Evolutionary conservation across 2,329 filamentous ascomycete genomes (phyloP).

Genomic region (Biscogniauxia marginata): DNA sequence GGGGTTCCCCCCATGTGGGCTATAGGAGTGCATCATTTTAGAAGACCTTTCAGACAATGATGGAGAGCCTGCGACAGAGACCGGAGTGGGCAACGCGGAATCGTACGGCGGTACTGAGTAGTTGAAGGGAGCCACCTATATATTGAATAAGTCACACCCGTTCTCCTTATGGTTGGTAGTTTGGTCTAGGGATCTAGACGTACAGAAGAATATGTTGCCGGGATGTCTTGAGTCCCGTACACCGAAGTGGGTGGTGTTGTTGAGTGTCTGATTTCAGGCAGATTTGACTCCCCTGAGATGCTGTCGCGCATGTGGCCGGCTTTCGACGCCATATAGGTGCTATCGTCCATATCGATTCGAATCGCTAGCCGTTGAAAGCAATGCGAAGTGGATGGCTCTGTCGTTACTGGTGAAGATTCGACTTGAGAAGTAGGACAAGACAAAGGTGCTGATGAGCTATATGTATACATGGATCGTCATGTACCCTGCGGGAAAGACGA

Average conservation of each 20-base stretch:
- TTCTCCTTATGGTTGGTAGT: conserved; percentile 1
- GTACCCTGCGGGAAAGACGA: conserved; percentile 7
- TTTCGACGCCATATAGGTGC: conserved; percentile 22
- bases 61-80: conserved; percentile 49
- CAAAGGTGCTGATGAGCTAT: conserved; percentile 22
- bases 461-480: conserved; percentile 21
- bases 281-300: conserved; percentile 15
- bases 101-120: conserved; percentile 40
- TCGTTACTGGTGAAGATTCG: conserved; percentile 10
- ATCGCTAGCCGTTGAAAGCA: conserved; percentile 11
- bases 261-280: conserved; percentile 12
- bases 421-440: conserved; percentile 14
- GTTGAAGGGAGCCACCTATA: conserved; percentile 38
- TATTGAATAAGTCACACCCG: conserved; percentile 15
- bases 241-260: conserved; percentile 24
- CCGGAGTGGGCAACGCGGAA: conserved; percentile 48
- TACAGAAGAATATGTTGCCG: conserved; percentile 29
- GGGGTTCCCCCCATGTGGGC: conserved; percentile 36
- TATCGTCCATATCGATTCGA: conserved; percentile 27
- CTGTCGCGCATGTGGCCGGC: conserved; percentile 23
- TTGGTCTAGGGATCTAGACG: conserved; percentile 9
- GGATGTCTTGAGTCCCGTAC: conserved; percentile 28
- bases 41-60: conserved; percentile 42
- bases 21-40: conserved; percentile 42
- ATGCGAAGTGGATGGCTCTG: conserved; percentile 15